Conservation (phyloP, 1,284 basidiomycete genomes). For the Leccinum subrobustum region DNA sequence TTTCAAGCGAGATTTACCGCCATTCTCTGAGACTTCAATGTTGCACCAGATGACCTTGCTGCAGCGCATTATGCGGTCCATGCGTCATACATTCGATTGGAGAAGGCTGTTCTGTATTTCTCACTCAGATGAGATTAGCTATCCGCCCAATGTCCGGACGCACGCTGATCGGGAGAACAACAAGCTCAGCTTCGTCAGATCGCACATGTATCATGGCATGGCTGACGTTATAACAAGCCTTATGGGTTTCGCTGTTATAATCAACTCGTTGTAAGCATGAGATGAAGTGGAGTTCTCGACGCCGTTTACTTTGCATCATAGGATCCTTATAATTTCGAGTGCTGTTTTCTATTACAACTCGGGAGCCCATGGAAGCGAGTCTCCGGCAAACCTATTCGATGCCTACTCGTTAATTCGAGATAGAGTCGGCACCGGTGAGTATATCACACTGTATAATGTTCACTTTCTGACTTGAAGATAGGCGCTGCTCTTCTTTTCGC, state of each 20-base stretch:
- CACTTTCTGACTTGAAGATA: constrained; percentile 23
- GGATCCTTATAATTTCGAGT: constrained; percentile 67
- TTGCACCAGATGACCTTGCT: not conserved
- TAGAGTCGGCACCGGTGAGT: constrained; percentile 66
- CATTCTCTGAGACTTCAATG: constrained; percentile 1
- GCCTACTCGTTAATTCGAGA: constrained; percentile 73
- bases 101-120: constrained; percentile 21
- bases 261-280: constrained; percentile 72
- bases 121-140: constrained; percentile 20
- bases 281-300: not conserved
- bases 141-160: constrained; percentile 28
- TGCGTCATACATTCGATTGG: constrained; percentile 15
- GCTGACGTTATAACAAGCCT: constrained; percentile 66
- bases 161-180: constrained; percentile 68
- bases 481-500: constrained; percentile 85
- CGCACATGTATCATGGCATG: constrained; percentile 79
- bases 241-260: constrained; percentile 81
- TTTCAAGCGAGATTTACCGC: constrained; percentile 12
- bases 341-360: constrained; percentile 73
- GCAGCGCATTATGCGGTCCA: constrained; percentile 8
- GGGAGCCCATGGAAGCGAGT: constrained; percentile 29
- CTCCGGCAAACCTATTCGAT: constrained; percentile 77
- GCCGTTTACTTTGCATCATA: constrained; percentile 28
- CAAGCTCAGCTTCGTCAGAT: constrained; percentile 61
- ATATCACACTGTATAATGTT: constrained; percentile 12